Evolutionary conservation across 306 rosid species (phyloP).

Genomic region (Hylodesmum podocarpum): DNA sequence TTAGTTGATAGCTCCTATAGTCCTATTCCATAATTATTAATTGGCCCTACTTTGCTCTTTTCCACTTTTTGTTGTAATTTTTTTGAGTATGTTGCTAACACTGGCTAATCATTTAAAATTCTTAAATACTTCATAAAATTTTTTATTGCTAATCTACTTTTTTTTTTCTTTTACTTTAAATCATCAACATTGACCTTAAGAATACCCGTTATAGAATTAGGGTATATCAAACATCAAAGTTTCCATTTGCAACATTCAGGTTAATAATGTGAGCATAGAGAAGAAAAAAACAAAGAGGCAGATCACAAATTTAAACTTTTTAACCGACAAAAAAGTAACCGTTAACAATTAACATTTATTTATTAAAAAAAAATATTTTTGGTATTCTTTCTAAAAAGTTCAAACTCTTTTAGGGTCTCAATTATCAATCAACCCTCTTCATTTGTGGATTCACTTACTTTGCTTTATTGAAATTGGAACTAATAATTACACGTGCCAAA

Average conservation of each 20-base stretch:
- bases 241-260: background rate
- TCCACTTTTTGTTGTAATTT: background rate
- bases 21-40: conserved; percentile 2
- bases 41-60: conserved; percentile 4
- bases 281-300: too few species aligned
- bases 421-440: conserved; percentile 6
- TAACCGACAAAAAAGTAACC: too few species aligned
- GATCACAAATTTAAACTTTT: too few species aligned
- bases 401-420: background rate
- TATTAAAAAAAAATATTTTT: too few species aligned
- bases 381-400: background rate
- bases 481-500: conserved; percentile 2
- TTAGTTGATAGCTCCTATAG: conserved; percentile 23
- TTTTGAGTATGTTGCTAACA: background rate
- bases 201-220: background rate
- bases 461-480: conserved; percentile 16
- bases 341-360: too few species aligned
- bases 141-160: too few species aligned
- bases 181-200: background rate
- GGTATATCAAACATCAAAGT: background rate
- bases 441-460: background rate
- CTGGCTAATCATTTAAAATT: too few species aligned
- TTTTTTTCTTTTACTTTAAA: background rate
- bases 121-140: too few species aligned
- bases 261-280: too few species aligned